Conservation (phyloP, 148 eudicot genomes). For the Drosera capensis region DNA sequence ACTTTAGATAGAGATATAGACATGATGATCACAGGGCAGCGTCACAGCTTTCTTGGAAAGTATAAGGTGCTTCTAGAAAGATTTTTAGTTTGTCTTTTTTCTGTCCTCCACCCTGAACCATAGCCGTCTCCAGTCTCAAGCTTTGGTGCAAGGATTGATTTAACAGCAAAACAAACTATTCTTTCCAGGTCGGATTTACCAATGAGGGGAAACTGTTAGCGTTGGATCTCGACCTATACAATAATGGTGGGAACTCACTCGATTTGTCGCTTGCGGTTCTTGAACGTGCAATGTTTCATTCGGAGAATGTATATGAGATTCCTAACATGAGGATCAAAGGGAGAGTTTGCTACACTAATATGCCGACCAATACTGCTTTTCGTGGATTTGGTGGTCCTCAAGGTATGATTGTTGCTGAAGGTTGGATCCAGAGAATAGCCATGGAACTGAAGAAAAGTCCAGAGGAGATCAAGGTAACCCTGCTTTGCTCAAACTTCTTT, state of each 20-base stretch:
- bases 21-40: slow-evolving; percentile 92
- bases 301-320: slow-evolving; percentile 86
- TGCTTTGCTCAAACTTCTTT: too few relatives aligned
- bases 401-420: slow-evolving; percentile 93
- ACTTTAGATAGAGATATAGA: slow-evolving; percentile 85
- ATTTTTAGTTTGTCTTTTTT: too few relatives aligned
- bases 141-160: background rate
- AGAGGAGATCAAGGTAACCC: slow-evolving; percentile 77
- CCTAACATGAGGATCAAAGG: slow-evolving; percentile 72
- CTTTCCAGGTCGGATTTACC: slow-evolving; percentile 72
- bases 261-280: slow-evolving; percentile 82
- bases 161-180: background rate
- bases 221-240: slow-evolving; percentile 80
- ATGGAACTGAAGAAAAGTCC: slow-evolving; percentile 70
- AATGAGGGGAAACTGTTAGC: slow-evolving; percentile 82
- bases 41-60: slow-evolving; percentile 97
- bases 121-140: background rate
- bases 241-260: slow-evolving; percentile 88
- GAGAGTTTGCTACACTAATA: slow-evolving; percentile 84
- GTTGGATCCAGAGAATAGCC: slow-evolving; percentile 93
- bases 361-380: slow-evolving; percentile 92
- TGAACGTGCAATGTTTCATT: slow-evolving; percentile 95
- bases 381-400: slow-evolving; percentile 99
- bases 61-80: slow-evolving; percentile 40
- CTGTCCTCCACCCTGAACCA: too few relatives aligned